Percentiles rank a stretch among this genome's conserved stretches.
These are phyloP conservation scores for Ceratobasidium sp. DNA, from an alignment of 1,284 basidiomycete species.

Conservation along the genomic window DNA sequence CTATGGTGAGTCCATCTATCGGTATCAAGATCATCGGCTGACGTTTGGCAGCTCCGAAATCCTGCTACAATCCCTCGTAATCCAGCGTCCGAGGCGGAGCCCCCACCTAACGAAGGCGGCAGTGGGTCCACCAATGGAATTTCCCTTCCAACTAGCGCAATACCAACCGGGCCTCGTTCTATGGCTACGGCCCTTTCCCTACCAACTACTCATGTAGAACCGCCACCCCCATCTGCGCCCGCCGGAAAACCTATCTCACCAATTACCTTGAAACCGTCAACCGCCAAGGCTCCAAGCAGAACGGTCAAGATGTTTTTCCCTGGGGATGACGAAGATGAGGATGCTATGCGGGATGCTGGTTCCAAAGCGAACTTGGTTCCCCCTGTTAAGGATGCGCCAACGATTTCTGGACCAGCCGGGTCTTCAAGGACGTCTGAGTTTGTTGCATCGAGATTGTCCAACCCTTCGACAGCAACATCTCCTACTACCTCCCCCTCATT, in stretches of 20 bases:
- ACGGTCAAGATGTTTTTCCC: conserved; percentile 56
- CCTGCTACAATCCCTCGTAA: conserved; percentile 29
- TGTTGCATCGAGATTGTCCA: conserved; percentile 29
- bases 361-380: conserved; percentile 38
- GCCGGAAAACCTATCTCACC: conserved; percentile 22
- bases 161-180: conserved; percentile 41
- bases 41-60: conserved; percentile 21
- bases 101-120: not conserved
- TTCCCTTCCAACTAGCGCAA: conserved; percentile 28
- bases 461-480: not conserved
- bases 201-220: conserved; percentile 24
- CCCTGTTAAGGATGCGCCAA: conserved; percentile 15
- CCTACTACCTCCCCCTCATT: conserved; percentile 4
- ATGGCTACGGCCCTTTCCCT: conserved; percentile 42
- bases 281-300: conserved; percentile 45
- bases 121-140: conserved; percentile 18
- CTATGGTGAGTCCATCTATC: conserved; percentile 1
- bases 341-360: conserved; percentile 13
- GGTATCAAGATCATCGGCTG: not conserved
- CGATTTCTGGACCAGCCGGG: not conserved
- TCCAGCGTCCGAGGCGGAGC: conserved; percentile 20
- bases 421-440: conserved; percentile 20
- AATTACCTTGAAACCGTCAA: conserved; percentile 26
- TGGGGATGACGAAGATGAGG: conserved; percentile 55
- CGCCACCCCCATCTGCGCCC: not conserved